Conservation (phyloP, 2,329 filamentous ascomycete genomes). For the Fusarium dimerum region DNA sequence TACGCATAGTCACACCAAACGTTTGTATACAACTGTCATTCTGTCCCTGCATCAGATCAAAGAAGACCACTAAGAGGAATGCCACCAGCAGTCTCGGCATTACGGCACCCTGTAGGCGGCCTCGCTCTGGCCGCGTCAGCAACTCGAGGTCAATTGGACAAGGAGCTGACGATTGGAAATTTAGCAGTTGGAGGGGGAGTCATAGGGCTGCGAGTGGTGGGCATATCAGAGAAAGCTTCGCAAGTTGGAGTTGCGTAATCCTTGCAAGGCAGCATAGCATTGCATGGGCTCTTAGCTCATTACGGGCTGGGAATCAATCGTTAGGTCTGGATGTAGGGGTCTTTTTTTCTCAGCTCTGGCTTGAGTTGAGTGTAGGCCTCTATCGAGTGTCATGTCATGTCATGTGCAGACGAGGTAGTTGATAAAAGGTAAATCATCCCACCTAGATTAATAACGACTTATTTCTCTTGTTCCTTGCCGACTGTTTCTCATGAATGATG, state of each 20-base stretch:
- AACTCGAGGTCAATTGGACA: slow-evolving; percentile 15
- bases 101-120: slow-evolving; percentile 14
- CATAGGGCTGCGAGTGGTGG: slow-evolving; percentile 20
- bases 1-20: not conserved
- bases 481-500: not conserved
- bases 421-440: not conserved
- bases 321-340: too few species aligned
- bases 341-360: too few species aligned
- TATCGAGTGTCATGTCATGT: not conserved
- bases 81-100: not conserved
- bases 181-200: slow-evolving; percentile 12
- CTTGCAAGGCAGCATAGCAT: not conserved
- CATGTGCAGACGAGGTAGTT: not conserved
- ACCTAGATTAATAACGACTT: not conserved
- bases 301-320: too few species aligned
- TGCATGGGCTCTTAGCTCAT: too few species aligned
- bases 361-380: too few species aligned
- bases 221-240: not conserved
- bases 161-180: not conserved
- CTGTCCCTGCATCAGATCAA: not conserved
- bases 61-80: not conserved
- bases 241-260: slow-evolving; percentile 25
- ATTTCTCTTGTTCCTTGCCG: too few species aligned
- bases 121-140: slow-evolving; percentile 25
- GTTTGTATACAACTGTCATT: not conserved